Evolutionary conservation across 768 basidiomycete species (phyloP).

Genomic region (Astraeus odoratus): DNA sequence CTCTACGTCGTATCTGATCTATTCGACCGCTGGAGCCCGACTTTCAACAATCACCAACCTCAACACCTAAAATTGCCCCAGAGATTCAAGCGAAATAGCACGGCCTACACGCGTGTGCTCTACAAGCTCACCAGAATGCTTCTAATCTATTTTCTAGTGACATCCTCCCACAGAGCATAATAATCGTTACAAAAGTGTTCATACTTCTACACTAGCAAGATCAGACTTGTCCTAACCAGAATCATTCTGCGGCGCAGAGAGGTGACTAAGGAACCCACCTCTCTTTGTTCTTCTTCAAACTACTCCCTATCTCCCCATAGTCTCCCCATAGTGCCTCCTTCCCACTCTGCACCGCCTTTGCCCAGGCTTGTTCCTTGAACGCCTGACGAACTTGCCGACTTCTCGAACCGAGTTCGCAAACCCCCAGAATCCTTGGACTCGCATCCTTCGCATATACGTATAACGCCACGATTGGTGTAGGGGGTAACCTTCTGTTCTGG

Average conservation of each 20-base stretch:
- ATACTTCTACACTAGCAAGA: slow-evolving; percentile 49
- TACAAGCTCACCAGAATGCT: slow-evolving; percentile 39
- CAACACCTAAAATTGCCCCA: too few relatives aligned
- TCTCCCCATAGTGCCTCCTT: slow-evolving; percentile 37
- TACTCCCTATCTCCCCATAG: slow-evolving; percentile 57
- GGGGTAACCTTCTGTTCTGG: slow-evolving; percentile 6
- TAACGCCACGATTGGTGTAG: slow-evolving; percentile 53
- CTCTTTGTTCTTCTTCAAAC: slow-evolving; percentile 50
- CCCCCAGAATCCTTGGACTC: slow-evolving; percentile 47
- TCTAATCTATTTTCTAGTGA: slow-evolving; percentile 40
- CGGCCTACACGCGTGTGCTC: slow-evolving; percentile 50
- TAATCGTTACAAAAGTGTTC: slow-evolving; percentile 64
- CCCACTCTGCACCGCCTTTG: slow-evolving; percentile 35
- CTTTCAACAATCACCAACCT: too few relatives aligned
- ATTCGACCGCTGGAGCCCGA: too few relatives aligned
- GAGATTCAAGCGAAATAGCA: too few relatives aligned
- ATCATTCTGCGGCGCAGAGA: neutral
- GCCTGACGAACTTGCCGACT: slow-evolving; percentile 47
- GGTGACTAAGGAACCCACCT: slow-evolving; percentile 35
- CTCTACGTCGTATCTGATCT: too few relatives aligned
- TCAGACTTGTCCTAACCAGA: slow-evolving; percentile 45
- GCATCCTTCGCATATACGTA: slow-evolving; percentile 57
- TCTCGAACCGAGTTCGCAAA: slow-evolving; percentile 58
- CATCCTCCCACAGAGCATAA: slow-evolving; percentile 50
- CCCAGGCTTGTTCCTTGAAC: slow-evolving; percentile 53